Evolutionary conservation across 176 grass and related monocot species (phyloP).

Genomic region (Phragmites australis): DNA sequence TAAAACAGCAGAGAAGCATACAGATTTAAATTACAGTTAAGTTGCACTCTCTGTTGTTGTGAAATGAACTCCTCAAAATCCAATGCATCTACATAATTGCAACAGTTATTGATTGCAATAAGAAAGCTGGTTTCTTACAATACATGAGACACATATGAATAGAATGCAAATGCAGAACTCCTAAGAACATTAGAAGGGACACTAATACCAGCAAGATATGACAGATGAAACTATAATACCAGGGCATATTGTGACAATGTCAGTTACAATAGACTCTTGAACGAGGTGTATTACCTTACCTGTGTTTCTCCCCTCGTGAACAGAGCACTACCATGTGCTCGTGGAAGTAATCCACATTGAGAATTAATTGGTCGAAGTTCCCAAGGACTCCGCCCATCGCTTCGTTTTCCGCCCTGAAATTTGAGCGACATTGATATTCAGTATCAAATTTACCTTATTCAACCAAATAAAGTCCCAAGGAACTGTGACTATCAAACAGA

Average conservation of each 20-base stretch:
- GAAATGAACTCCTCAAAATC: neutral
- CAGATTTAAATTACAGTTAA: neutral
- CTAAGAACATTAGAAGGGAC: neutral
- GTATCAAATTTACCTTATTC: neutral
- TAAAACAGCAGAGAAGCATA: slow-evolving; percentile 11
- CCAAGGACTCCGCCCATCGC: slow-evolving; percentile 72
- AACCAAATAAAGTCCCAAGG: neutral
- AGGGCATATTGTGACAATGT: slow-evolving; percentile 6
- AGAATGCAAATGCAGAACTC: neutral
- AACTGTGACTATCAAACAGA: slow-evolving; percentile 11
- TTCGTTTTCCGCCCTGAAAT: slow-evolving; percentile 87
- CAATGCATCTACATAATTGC: slow-evolving; percentile 21
- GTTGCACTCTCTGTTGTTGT: neutral
- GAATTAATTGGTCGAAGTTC: slow-evolving; percentile 92
- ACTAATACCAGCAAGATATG: slow-evolving; percentile 6
- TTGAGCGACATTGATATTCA: slow-evolving; percentile 29
- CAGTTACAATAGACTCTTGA: slow-evolving; percentile 34
- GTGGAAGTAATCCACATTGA: slow-evolving; percentile 79
- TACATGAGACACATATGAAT: neutral
- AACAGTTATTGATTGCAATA: slow-evolving; percentile 18
- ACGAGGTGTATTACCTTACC: slow-evolving; percentile 66
- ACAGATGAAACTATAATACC: slow-evolving; percentile 11
- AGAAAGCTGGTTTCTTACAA: slow-evolving; percentile 6
- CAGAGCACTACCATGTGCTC: slow-evolving; percentile 95
- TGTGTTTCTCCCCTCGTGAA: slow-evolving; percentile 99